Base-by-base conservation (phyloP, 495 filamentous ascomycete genomes). In the Penicillium waksmanii region DNA sequence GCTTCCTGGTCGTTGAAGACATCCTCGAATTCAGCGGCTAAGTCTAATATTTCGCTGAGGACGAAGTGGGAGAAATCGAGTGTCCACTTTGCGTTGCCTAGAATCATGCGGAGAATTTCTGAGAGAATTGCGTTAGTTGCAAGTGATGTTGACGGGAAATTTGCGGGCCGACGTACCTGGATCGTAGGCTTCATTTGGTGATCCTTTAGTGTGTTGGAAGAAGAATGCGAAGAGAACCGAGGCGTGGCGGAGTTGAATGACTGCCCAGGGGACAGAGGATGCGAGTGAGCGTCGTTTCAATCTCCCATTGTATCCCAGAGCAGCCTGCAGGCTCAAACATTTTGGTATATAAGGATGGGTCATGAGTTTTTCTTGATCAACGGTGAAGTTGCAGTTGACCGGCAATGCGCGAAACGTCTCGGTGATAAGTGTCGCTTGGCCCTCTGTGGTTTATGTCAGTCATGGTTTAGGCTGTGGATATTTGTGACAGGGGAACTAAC, bases 201-300 rank as follows among this genome's bases (percentile, higher is more conserved):
- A 71, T 62, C 63, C 73, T 69, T 76, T 73, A 61, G 73, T 70
- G 62, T 74, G 71, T 66, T 80, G 71, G 73, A 85, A 60, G 84
- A 84, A 80, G 43, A 86, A 84, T 2, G 81, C 85, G 60, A 90
- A 85, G 56, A 88, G 79, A 40, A 90, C 77, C 5, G 88, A 84
- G 15, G 88, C 82, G 64, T 89, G 87, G 38, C 90, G 82, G 35
- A 93, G 76, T 67, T 90, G 87, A 36, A 96, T 74, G 35, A 86
- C 84, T 1, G 87, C 74, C 82, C 86, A 89, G n/a, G 91, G 84
- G 50, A 96, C 78, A 64, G 88, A 90, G 25, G 87, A 87, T 31
- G 84, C 70, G 23, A 90, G 79, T 31, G 72, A 81, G 19, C 89
- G 85, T 12, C 81, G 75, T 44, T 82, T 76, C 49, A 78, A 79